Conservation (phyloP, 164 flowering plant species). For the Magnolia changhungtana region DNA sequence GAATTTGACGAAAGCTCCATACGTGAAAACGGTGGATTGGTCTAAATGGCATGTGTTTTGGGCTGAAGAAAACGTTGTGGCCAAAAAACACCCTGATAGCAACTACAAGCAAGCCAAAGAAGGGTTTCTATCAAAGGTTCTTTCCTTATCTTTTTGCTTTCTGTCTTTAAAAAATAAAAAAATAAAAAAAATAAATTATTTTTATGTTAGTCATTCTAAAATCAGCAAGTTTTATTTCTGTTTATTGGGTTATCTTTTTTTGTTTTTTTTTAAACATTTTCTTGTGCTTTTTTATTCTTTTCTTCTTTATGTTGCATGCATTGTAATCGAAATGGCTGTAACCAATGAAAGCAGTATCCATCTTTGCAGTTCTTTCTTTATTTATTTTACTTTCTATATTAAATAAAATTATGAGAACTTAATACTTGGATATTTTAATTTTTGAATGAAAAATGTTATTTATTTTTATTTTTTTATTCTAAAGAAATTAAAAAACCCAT, state of each 20-base stretch:
- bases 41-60: constrained; percentile 42
- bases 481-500: too few relatives aligned
- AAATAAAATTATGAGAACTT: too few relatives aligned
- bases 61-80: constrained; percentile 41
- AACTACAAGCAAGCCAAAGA: constrained; percentile 35
- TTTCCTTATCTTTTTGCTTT: not conserved
- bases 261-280: too few relatives aligned
- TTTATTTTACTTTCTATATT: too few relatives aligned
- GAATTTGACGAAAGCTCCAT: constrained; percentile 31
- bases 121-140: constrained; percentile 35
- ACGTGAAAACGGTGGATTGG: constrained; percentile 33
- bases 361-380: too few relatives aligned
- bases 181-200: too few relatives aligned
- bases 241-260: not conserved
- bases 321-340: not conserved
- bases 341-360: not conserved
- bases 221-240: not conserved
- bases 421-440: too few relatives aligned
- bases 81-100: constrained; percentile 32
- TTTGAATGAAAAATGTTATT: too few relatives aligned
- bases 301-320: not conserved
- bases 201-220: not conserved
- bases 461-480: too few relatives aligned
- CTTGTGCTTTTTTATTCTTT: not conserved
- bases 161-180: not conserved